Conservation (phyloP, 192 early-diverging fungal species). For the Thamnidium elegans region DNA sequence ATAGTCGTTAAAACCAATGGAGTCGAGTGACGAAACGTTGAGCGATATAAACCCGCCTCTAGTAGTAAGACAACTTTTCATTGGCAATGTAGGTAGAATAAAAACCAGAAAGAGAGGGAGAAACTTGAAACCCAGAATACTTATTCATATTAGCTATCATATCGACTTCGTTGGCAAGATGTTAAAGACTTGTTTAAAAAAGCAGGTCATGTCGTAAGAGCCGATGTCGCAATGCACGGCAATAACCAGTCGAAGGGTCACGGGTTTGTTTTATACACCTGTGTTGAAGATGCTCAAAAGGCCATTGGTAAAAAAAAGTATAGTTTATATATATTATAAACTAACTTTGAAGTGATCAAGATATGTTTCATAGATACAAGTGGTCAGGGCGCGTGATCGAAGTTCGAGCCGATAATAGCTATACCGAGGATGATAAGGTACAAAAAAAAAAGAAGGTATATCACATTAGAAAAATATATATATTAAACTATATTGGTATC, state of each 20-base stretch:
- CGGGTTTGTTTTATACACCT: slow-evolving; percentile 66
- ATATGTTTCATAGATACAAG: slow-evolving; percentile 61
- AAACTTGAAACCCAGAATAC: too few species aligned
- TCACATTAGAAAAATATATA: not conserved
- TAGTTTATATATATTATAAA: too few species aligned
- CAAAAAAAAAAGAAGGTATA: slow-evolving; percentile 16
- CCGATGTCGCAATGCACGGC: slow-evolving; percentile 56
- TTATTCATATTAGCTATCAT: slow-evolving; percentile 55
- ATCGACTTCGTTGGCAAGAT: slow-evolving; percentile 73
- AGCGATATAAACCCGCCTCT: not conserved
- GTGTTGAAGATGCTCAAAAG: slow-evolving; percentile 64
- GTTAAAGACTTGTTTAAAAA: slow-evolving; percentile 67
- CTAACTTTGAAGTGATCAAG: slow-evolving; percentile 25
- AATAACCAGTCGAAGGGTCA: slow-evolving; percentile 70
- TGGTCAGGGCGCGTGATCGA: slow-evolving; percentile 73
- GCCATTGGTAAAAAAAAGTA: slow-evolving; percentile 47
- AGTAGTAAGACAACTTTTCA: slow-evolving; percentile 53
- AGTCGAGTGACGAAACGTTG: too few species aligned
- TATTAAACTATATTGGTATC: too few species aligned
- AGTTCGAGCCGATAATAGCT: slow-evolving; percentile 68
- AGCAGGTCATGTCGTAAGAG: slow-evolving; percentile 63
- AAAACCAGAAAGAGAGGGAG: not conserved
- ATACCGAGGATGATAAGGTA: slow-evolving; percentile 37
- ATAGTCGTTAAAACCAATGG: too few species aligned
- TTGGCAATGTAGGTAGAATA: slow-evolving; percentile 60